Base-by-base conservation (phyloP, 345 rosid species). In the Euphorbia tirucalli region DNA sequence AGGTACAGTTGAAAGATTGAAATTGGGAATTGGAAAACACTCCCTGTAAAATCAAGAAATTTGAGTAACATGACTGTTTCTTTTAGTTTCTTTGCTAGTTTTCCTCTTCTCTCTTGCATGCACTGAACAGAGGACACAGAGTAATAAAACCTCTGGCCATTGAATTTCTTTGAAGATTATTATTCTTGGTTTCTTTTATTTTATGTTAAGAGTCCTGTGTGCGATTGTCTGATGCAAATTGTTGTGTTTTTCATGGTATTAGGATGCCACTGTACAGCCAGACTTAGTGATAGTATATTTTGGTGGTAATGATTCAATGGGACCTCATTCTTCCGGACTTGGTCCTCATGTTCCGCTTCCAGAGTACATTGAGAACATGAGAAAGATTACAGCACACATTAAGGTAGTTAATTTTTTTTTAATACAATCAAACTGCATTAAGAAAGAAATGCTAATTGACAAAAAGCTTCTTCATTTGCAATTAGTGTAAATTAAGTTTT, bases 271-370 rank as follows among this genome's bases (percentile, higher is more conserved):
- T 16, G 76, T 49, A 59, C 98, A 91, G 77, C 99, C 99, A 71
- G 78, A 90, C 70, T 73, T 96, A 77, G 88, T 91, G 69, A 82
- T 96, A 75, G 98, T 90, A 18, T 96, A 96, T 80, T 91, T 96
- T 78, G 99, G 99, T 35, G 99, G 98, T 67, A 96, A 96, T 57
- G 98, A 93, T 74, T 93, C 99, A 8, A 90, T 96, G 95, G 96
- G 95, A 21, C 81, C 99, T 83, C 98, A 96, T 78, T 58, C 97
- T 54, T 88, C 96, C 77, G 96, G 95, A 74, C 80, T 93, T 14
- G 99, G 99, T 59, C 97, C 98, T 66, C 98, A 96, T 62, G 97
- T 96, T 0, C 97, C 95, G 2, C 91, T 96, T 68, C 43, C 81
- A 57, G 90, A 91, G 67, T 96, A 88, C 65, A 68, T 91, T 22